Evolutionary conservation across 2,329 filamentous ascomycete genomes (phyloP).

Genomic region (Aspergillus fischeri): DNA sequence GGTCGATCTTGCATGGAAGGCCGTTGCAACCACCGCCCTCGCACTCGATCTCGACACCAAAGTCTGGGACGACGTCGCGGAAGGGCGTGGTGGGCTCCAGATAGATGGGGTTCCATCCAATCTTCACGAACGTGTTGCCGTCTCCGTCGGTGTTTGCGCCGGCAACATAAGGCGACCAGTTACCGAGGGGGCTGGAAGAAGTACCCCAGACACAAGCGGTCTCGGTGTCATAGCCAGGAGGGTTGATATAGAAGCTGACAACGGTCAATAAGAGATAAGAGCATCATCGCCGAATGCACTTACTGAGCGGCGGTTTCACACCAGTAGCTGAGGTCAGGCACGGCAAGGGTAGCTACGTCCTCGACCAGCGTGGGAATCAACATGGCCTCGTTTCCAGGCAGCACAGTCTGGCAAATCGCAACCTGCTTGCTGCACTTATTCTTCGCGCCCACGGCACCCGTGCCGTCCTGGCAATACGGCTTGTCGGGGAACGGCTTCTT

Average conservation of each 20-base stretch:
- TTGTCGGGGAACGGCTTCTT: constrained; percentile 65
- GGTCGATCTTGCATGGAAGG: constrained; percentile 69
- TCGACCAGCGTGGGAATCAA: constrained; percentile 70
- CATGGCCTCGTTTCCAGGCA: constrained; percentile 78
- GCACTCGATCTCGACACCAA: constrained; percentile 68
- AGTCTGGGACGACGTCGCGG: constrained; percentile 57
- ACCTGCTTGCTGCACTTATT: constrained; percentile 62
- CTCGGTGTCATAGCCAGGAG: constrained; percentile 58
- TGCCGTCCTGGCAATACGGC: constrained; percentile 67
- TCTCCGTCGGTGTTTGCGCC: constrained; percentile 65
- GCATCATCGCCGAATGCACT: constrained; percentile 26
- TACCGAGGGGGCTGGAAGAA: constrained; percentile 59
- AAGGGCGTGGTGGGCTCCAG: constrained; percentile 51
- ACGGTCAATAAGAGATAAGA: constrained; percentile 11
- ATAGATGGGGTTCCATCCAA: constrained; percentile 75
- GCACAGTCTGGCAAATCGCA: constrained; percentile 73
- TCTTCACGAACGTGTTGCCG: constrained; percentile 68
- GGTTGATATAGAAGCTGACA: constrained; percentile 70
- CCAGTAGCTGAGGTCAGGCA: constrained; percentile 69
- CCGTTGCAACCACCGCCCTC: constrained; percentile 63
- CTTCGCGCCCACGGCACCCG: constrained; percentile 59
- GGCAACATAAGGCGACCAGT: constrained; percentile 74
- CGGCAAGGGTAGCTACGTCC: constrained; percentile 58
- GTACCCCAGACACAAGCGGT: constrained; percentile 71
- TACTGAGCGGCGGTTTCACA: constrained; percentile 69